Percentiles rank a stretch among this genome's conserved stretches.
phyloP scores from a whole-genome alignment of 1,284 basidiomycete species.

The Takashimella tepidaria region DNA sequence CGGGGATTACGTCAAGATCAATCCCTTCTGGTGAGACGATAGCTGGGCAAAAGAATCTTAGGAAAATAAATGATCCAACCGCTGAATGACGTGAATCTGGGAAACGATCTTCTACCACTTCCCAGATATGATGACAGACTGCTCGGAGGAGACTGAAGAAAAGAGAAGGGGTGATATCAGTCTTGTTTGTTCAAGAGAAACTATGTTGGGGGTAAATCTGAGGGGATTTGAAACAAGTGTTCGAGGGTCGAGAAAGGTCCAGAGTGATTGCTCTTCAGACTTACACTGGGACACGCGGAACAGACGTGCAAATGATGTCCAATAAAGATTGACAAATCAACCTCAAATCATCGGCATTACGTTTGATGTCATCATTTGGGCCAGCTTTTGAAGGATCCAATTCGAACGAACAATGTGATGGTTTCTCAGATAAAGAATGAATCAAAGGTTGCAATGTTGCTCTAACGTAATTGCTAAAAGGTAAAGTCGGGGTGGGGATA shows the following conservation, averaged over 20 bases:
- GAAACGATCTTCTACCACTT: constrained; percentile 72
- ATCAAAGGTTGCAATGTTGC: constrained; percentile 70
- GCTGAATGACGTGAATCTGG: constrained; percentile 79
- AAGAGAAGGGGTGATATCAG: too few relatives aligned
- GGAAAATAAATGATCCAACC: constrained; percentile 84
- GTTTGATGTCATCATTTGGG: constrained; percentile 57
- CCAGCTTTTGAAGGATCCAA: constrained; percentile 65
- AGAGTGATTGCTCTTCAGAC: too few relatives aligned
- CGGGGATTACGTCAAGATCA: constrained; percentile 70
- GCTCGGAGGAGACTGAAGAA: constrained; percentile 81
- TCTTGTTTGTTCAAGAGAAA: too few relatives aligned
- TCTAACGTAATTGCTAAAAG: constrained; percentile 64
- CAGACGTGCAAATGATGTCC: constrained; percentile 66
- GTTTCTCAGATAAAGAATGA: constrained; percentile 65
- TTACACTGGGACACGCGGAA: constrained; percentile 68
- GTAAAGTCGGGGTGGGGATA: too few relatives aligned
- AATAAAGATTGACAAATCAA: constrained; percentile 71
- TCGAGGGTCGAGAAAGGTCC: too few relatives aligned
- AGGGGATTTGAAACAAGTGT: constrained; percentile 7
- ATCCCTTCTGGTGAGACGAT: constrained; percentile 78
- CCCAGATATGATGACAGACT: constrained; percentile 76
- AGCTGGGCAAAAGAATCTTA: constrained; percentile 68
- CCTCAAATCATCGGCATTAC: constrained; percentile 68
- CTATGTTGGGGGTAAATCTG: not conserved
- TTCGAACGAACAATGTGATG: constrained; percentile 69